These are phyloP conservation scores for Coprinellus aureogranulatus DNA, from an alignment of 768 basidiomycete genomes.

Conservation along the genomic window DNA sequence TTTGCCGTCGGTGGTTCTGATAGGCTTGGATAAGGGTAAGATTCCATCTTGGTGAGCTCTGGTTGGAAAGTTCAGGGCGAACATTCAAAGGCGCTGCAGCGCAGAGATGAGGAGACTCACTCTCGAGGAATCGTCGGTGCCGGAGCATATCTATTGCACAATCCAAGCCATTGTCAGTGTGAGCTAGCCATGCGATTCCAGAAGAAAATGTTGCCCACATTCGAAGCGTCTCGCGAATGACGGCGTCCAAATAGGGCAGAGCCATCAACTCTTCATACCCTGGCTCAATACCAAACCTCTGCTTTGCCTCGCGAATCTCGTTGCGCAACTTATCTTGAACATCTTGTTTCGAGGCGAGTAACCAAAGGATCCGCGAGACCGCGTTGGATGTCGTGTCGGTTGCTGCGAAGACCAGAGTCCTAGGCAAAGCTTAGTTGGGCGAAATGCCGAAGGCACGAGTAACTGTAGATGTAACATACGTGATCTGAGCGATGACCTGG, in stretches of 20 bases:
- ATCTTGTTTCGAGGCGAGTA: constrained; percentile 35
- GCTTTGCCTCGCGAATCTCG: constrained; percentile 32
- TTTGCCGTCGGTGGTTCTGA: constrained; percentile 35
- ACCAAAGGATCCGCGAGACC: constrained; percentile 34
- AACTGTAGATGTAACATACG: constrained; percentile 8
- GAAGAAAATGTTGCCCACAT: constrained; percentile 23
- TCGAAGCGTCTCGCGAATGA: constrained; percentile 33
- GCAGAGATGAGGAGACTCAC: constrained; percentile 6
- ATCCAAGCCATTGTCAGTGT: background rate
- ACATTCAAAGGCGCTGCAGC: background rate
- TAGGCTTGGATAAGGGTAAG: constrained; percentile 39
- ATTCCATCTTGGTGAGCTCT: constrained; percentile 37
- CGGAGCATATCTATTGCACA: constrained; percentile 22
- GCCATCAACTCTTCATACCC: constrained; percentile 19
- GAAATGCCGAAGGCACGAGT: background rate
- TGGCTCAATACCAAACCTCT: constrained; percentile 12
- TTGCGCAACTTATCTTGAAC: constrained; percentile 34
- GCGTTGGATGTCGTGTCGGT: constrained; percentile 30
- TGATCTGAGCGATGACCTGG: constrained; percentile 33
- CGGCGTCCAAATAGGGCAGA: constrained; percentile 21
- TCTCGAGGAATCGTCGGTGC: constrained; percentile 11
- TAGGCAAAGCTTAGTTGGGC: constrained; percentile 15
- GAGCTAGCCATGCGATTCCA: background rate
- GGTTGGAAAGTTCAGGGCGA: background rate
- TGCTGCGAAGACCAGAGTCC: constrained; percentile 33